Evolutionary conservation across 108 stramenopile genomes (phyloP).

Genomic region (Skeletonema tropicum): DNA sequence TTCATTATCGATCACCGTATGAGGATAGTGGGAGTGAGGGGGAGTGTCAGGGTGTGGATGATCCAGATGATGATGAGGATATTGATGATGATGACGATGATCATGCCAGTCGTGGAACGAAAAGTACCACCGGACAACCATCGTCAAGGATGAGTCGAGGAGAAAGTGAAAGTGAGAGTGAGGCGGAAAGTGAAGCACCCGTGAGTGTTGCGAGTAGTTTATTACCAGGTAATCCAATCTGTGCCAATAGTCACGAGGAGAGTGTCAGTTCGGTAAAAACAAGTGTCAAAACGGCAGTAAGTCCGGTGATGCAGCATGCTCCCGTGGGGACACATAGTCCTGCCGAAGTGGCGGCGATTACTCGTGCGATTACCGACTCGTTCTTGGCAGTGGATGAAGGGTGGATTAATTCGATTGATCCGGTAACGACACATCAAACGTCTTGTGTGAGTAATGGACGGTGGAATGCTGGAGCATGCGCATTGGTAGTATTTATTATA

Average conservation of each 20-base stretch:
- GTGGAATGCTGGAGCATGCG: slow-evolving; percentile 91
- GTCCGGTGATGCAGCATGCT: slow-evolving; percentile 51
- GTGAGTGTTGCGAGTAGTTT: slow-evolving; percentile 42
- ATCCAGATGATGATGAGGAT: slow-evolving; percentile 16
- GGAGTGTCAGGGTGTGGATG: slow-evolving; percentile 37
- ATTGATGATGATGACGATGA: slow-evolving; percentile 7
- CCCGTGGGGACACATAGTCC: slow-evolving; percentile 73
- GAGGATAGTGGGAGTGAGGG: slow-evolving; percentile 70
- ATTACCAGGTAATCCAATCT: slow-evolving; percentile 28
- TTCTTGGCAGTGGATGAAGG: slow-evolving; percentile 86
- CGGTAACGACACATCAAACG: slow-evolving; percentile 78
- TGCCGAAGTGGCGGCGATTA: slow-evolving; percentile 69
- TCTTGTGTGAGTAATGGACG: slow-evolving; percentile 80
- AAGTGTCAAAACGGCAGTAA: slow-evolving; percentile 71
- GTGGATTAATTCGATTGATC: slow-evolving; percentile 89
- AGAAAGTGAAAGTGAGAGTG: slow-evolving; percentile 23
- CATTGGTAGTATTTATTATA: slow-evolving; percentile 71
- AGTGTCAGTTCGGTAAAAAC: slow-evolving; percentile 72
- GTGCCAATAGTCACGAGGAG: slow-evolving; percentile 24
- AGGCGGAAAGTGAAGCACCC: slow-evolving; percentile 46
- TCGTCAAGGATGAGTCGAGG: not conserved
- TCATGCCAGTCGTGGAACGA: not conserved
- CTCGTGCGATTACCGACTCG: slow-evolving; percentile 73
- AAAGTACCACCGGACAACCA: slow-evolving; percentile 2
- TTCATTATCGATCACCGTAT: slow-evolving; percentile 78